Percentiles rank a stretch among this genome's conserved stretches.
phyloP scores from a whole-genome alignment of 768 basidiomycete species.

The Hysterangium stoloniferum region DNA sequence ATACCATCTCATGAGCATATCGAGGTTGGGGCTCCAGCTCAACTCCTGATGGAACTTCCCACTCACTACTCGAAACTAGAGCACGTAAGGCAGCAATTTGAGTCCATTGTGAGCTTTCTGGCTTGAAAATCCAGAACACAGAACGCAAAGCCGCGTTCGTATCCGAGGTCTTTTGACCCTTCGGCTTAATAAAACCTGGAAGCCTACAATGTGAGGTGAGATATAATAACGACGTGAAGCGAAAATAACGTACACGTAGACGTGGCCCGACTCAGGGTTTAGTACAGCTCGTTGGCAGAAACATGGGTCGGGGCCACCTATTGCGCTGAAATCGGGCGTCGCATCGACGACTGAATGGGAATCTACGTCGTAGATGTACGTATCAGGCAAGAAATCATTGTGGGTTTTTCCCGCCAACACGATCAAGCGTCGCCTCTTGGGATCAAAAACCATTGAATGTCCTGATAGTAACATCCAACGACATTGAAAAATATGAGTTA shows the following conservation, averaged over 20 bases:
- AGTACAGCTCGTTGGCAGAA: slow-evolving; percentile 72
- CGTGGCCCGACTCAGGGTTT: slow-evolving; percentile 52
- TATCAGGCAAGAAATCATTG: slow-evolving; percentile 59
- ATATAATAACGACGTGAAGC: neutral
- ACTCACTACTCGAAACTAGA: slow-evolving; percentile 21
- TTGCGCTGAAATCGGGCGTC: slow-evolving; percentile 50
- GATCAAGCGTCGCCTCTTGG: slow-evolving; percentile 47
- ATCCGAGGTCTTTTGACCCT: slow-evolving; percentile 1
- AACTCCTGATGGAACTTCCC: slow-evolving; percentile 6
- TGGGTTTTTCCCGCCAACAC: slow-evolving; percentile 71
- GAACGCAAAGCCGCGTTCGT: slow-evolving; percentile 26
- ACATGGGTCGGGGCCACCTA: slow-evolving; percentile 62
- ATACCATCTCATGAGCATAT: slow-evolving; percentile 76
- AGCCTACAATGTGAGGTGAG: neutral
- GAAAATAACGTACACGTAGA: slow-evolving; percentile 54
- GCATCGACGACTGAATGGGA: slow-evolving; percentile 52
- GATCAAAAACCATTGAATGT: slow-evolving; percentile 77
- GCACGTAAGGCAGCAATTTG: neutral
- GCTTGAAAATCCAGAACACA: slow-evolving; percentile 34
- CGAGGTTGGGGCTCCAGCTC: slow-evolving; percentile 47
- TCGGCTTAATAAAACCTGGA: slow-evolving; percentile 54
- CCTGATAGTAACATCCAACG: slow-evolving; percentile 25
- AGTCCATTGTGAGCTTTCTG: slow-evolving; percentile 49
- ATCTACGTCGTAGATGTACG: slow-evolving; percentile 64
- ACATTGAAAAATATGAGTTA: slow-evolving; percentile 1